Base-by-base conservation (phyloP, 768 basidiomycete species). In the Psilocybe tampanensis region DNA sequence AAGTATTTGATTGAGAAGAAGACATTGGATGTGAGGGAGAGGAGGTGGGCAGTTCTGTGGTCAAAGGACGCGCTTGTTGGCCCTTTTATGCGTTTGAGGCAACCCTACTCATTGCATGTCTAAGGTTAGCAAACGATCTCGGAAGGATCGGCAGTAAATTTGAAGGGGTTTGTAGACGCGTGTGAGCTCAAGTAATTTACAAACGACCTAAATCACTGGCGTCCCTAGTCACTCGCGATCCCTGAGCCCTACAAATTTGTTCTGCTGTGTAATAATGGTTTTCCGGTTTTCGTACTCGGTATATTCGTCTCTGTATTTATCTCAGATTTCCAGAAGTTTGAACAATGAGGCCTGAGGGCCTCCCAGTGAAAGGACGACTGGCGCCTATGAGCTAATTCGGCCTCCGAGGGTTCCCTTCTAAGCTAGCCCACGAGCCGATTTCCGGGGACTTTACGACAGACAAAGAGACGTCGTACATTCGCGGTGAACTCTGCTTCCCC, bases 121-220 rank as follows among this genome's bases (percentile, higher is more conserved):
- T 52, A 45, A 55, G n/a, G 39, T 48, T 58, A 49, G 23, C 53
- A 33, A 26, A 19, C 39, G 21, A 21, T 49, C 41, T 55, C 55
- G 48, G 48, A 45, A 44, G 44, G 55, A 51, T 51, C 55, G 48
- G 49, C 24, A 51, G 13, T 15, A 54, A 45, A 36, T 6, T 48
- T 2, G 18, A 53, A 26, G 23, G 53, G 48, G 54, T n/a, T 45
- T 51, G 41, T 61, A 61, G 45, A 57, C 55, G 44, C 56, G 60
- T 61, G 60, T 47, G 55, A 61, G 55, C 36, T 52, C 33, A 41
- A 21, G 29, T 29, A 50, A 39, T 54, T 53, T 54, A 47, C 41
- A 56, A 52, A 44, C 48, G 39, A 51, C 29, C 47, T 36, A 44
- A 49, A 18, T 54, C 55, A 24, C 42, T 44, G 41, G 41, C 39